Evolutionary conservation across 1,284 basidiomycete genomes (phyloP).

Genomic region (Cutaneotrichosporon arboriforme): DNA sequence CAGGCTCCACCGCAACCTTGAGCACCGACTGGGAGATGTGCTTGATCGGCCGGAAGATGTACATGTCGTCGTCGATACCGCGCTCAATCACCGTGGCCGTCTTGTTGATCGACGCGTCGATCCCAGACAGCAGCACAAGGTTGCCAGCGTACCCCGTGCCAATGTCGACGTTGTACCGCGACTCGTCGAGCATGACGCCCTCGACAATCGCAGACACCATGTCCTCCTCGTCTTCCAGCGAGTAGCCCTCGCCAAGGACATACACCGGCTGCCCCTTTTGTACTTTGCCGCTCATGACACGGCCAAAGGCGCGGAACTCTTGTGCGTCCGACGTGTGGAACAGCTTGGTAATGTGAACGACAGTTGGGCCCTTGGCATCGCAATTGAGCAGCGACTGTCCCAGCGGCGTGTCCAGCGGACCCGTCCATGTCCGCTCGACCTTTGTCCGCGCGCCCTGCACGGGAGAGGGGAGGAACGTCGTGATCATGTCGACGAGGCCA

Average conservation of each 20-base stretch:
- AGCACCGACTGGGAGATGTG: constrained; percentile 97
- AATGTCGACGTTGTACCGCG: constrained; percentile 83
- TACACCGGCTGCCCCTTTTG: constrained; percentile 77
- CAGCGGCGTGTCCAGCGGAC: constrained; percentile 72
- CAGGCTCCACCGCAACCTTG: constrained; percentile 97
- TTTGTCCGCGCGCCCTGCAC: constrained; percentile 64
- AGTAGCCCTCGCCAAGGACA: constrained; percentile 96
- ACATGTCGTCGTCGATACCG: constrained; percentile 68
- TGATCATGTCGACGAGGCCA: constrained; percentile 88
- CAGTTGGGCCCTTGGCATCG: constrained; percentile 76
- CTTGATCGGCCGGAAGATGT: constrained; percentile 91
- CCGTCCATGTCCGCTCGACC: constrained; percentile 77
- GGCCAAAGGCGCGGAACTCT: constrained; percentile 91
- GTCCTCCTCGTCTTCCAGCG: constrained; percentile 96
- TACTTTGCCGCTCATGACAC: constrained; percentile 87
- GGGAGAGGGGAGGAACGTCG: constrained; percentile 82
- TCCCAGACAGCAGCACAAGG: constrained; percentile 82
- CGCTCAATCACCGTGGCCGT: constrained; percentile 79
- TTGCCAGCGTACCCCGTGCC: constrained; percentile 88
- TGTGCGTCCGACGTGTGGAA: constrained; percentile 94
- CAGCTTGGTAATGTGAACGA: constrained; percentile 88
- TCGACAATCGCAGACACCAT: constrained; percentile 85
- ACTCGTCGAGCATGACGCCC: constrained; percentile 81
- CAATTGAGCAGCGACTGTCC: constrained; percentile 75
- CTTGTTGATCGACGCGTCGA: constrained; percentile 91